A percentile compares a stretch with the other conserved stretches of the same genome.
Evolutionary conservation across 495 filamentous ascomycete species (phyloP).

Genomic region (Penicillium atrosanguineum): DNA sequence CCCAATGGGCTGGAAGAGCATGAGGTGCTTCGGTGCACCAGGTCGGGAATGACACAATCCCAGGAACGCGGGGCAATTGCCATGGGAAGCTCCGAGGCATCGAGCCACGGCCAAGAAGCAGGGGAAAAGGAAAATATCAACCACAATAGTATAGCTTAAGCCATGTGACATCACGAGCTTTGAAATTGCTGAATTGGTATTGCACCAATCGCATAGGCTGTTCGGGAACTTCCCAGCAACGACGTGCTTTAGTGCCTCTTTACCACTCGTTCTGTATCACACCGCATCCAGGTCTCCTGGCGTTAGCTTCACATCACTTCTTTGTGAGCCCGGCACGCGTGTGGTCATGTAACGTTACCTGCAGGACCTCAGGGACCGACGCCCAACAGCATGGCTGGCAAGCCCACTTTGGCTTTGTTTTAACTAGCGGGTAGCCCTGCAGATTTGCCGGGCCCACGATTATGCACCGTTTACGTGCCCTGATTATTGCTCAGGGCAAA

Average conservation of each 20-base stretch:
- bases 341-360: conserved; percentile 26
- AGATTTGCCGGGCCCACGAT: background rate
- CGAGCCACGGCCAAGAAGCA: background rate
- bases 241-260: conserved; percentile 4
- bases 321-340: background rate
- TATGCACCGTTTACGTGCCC: background rate
- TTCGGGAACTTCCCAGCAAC: conserved; percentile 8
- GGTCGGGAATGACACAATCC: background rate
- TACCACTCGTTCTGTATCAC: background rate
- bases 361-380: conserved; percentile 12
- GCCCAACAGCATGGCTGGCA: background rate
- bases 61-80: background rate
- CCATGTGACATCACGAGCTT: conserved; percentile 12
- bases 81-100: conserved; percentile 5
- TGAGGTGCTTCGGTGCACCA: background rate
- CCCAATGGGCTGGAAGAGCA: background rate
- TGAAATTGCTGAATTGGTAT: conserved; percentile 5
- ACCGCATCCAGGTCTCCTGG: background rate
- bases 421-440: conserved; percentile 7
- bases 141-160: background rate
- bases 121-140: background rate
- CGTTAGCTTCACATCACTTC: conserved; percentile 5
- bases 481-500: background rate
- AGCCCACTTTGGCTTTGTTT: conserved; percentile 1
- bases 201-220: conserved; percentile 8